phyloP scores from a whole-genome alignment of 1,284 basidiomycete species.

The Ceratobasidium sp. region DNA sequence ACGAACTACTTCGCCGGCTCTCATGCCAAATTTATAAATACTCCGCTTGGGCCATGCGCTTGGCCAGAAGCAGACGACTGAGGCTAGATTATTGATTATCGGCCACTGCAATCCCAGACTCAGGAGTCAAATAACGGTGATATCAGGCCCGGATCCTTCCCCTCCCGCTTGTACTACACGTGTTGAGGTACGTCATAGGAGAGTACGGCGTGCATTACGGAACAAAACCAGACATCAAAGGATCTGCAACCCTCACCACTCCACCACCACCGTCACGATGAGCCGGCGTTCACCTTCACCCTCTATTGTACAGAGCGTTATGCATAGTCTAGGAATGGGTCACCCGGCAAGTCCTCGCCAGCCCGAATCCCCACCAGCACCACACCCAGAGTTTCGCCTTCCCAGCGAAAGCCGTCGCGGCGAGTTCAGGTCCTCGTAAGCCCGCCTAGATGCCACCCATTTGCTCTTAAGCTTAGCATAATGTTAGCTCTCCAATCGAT shows the following conservation, averaged over 20 bases:
- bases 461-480: neutral
- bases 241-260: neutral
- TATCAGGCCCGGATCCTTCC: neutral
- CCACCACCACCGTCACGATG: neutral
- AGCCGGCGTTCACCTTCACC: neutral
- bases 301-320: neutral
- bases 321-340: neutral
- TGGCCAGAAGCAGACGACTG: slow-evolving; percentile 1
- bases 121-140: neutral
- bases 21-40: neutral
- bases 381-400: neutral
- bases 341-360: neutral
- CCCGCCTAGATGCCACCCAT: neutral
- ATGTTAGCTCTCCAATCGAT: slow-evolving; percentile 4
- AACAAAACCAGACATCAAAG: too few species aligned
- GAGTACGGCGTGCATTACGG: too few species aligned
- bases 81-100: neutral
- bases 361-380: neutral
- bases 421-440: slow-evolving; percentile 1
- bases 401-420: neutral
- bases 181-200: neutral
- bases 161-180: neutral
- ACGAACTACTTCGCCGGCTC: too few species aligned
- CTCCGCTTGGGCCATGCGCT: neutral
- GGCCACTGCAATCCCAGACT: neutral